Evolutionary conservation across 768 basidiomycete species (phyloP), one percentile per base, ranked within the genome.

Genomic region (Tephrocybe sp.): DNA sequence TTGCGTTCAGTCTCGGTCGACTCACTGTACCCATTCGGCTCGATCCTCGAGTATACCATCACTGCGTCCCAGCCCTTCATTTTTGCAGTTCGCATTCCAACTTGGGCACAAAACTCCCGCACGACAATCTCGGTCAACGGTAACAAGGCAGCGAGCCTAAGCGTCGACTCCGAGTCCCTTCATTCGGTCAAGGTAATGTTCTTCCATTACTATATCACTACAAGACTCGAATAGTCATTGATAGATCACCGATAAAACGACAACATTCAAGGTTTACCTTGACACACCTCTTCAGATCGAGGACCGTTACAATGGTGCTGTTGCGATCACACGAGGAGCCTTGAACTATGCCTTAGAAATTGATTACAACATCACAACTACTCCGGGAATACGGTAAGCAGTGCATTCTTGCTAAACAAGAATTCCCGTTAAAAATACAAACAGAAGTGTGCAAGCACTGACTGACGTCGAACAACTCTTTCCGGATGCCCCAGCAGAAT

Each of bases 321-420:
- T 74, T 9, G 67, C 70, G 2, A 16, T 47, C 21, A 18, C 31
- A 0, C n/a, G 69, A 43, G 72, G 73, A 13, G 62, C 70, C 1
- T 56, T 75, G 44, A 69, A 67, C 32, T 75, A 66, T 53, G 73
- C 69, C 7, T 60, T 73, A 1, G 69, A 74, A 36, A 60, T 75
- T 18, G 36, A 58, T 11, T 58, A 68, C 48, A 72, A 73, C 48
- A 59, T 49, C 9, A 73, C 71, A 3, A 60, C 63, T 1, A 52
- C 69, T 2, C 60, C 67, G 1, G 70, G 69, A 27, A 45, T 68
- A 41, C 61, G 71, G 69, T 69, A n/a, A n/a, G n/a, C 3, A 41
- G 22, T 32, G 9, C 15, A n/a, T 16, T 4, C 12, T 25, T 25
- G 22, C 30, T 15, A 43, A 6, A 16, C 31, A 9, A 35, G 9